These are phyloP conservation scores for Pseudofabraea citricarpa DNA, from an alignment of 2,329 filamentous ascomycete species.

Conservation along the genomic window DNA sequence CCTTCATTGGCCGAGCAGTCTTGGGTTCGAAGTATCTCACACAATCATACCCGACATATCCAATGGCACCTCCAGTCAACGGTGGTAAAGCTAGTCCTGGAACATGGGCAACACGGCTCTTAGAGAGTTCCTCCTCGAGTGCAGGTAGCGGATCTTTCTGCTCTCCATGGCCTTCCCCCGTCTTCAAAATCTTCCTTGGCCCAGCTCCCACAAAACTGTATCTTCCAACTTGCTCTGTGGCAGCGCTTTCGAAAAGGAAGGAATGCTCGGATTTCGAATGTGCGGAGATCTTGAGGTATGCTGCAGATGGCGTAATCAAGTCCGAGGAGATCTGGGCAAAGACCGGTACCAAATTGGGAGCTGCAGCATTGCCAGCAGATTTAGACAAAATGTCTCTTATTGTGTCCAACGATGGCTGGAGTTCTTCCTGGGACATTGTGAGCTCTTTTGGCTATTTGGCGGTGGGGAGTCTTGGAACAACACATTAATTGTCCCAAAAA, in stretches of 20 bases:
- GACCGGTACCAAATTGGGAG: constrained; percentile 74
- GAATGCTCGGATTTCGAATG: constrained; percentile 74
- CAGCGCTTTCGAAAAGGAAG: constrained; percentile 93
- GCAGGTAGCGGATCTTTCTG: constrained; percentile 78
- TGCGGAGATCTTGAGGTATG: constrained; percentile 85
- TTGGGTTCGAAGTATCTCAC: constrained; percentile 97
- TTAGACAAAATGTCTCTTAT: constrained; percentile 50
- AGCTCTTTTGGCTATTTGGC: constrained; percentile 11
- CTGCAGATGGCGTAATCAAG: constrained; percentile 88
- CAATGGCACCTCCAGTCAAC: constrained; percentile 86
- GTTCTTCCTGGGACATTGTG: constrained; percentile 33
- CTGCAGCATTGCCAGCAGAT: constrained; percentile 44
- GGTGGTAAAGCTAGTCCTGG: constrained; percentile 80
- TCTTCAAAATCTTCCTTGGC: constrained; percentile 74
- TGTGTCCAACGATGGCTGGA: constrained; percentile 58
- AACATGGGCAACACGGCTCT: constrained; percentile 75
- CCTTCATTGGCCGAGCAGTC: constrained; percentile 83
- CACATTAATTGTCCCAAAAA: too few relatives aligned
- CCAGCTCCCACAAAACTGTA: constrained; percentile 93
- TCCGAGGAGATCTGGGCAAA: constrained; percentile 86
- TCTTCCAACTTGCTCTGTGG: constrained; percentile 86
- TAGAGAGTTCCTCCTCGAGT: constrained; percentile 74
- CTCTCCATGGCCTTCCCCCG: constrained; percentile 81
- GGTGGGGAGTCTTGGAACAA: too few relatives aligned
- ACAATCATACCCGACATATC: constrained; percentile 97